Evolutionary conservation across 1,284 basidiomycete species (phyloP).

Genomic region (Irpex rosettiformis): DNA sequence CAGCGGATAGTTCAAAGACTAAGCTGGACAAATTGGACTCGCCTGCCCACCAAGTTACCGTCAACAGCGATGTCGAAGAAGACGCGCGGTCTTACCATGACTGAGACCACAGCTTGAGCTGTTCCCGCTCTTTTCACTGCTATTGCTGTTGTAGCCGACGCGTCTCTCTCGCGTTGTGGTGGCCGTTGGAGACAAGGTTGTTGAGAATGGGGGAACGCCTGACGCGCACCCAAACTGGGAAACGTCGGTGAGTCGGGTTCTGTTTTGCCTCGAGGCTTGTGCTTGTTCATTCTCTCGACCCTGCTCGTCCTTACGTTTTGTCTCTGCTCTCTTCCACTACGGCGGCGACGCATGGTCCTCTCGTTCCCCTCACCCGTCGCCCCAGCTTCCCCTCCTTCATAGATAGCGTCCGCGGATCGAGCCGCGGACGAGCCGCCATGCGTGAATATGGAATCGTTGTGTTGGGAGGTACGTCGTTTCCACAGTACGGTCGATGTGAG

Average conservation of each 20-base stretch:
- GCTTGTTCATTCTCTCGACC: not conserved
- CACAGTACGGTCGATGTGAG: constrained; percentile 1
- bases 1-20: not conserved
- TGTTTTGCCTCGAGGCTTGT: not conserved
- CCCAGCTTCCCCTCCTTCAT: constrained; percentile 8
- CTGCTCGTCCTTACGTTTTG: not conserved
- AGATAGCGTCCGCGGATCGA: constrained; percentile 9
- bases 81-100: constrained; percentile 53
- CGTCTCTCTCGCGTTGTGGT: not conserved
- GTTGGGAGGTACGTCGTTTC: constrained; percentile 58
- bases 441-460: constrained; percentile 73
- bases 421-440: constrained; percentile 34
- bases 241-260: constrained; percentile 11
- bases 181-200: not conserved
- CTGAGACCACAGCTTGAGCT: not conserved
- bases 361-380: constrained; percentile 8
- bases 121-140: not conserved
- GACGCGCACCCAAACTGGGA: constrained; percentile 12
- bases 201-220: constrained; percentile 7
- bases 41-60: constrained; percentile 57
- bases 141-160: constrained; percentile 5
- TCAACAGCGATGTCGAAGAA: constrained; percentile 68
- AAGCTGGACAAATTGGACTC: constrained; percentile 16
- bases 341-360: constrained; percentile 1
- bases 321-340: not conserved